Evolutionary conservation across 768 basidiomycete genomes (phyloP).

Genomic region (Cyclocybe aegerita): DNA sequence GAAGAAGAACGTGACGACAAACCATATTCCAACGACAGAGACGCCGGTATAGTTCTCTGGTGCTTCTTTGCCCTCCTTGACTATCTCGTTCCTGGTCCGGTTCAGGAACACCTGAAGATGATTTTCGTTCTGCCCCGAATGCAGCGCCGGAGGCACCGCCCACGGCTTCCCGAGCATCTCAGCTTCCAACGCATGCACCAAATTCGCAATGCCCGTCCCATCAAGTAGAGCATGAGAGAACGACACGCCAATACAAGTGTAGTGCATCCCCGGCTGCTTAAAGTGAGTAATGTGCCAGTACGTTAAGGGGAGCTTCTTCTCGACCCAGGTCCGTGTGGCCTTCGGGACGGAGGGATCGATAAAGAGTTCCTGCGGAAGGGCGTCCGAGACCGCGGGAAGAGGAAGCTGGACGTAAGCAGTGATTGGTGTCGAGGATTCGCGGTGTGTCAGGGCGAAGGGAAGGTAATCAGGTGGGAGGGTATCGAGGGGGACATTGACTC

Average conservation of each 20-base stretch:
- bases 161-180: conserved; percentile 36
- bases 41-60: conserved; percentile 17
- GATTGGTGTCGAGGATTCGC: conserved; percentile 28
- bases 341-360: conserved; percentile 33
- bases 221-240: conserved; percentile 40
- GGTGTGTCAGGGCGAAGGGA: conserved; percentile 32
- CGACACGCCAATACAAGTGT: conserved; percentile 39
- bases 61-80: conserved; percentile 2
- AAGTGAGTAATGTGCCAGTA: conserved; percentile 43
- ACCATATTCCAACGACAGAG: conserved; percentile 24
- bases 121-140: conserved; percentile 29
- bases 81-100: conserved; percentile 1
- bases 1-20: conserved; percentile 24
- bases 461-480: conserved; percentile 27
- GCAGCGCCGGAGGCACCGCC: conserved; percentile 30
- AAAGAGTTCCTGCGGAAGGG: conserved; percentile 35
- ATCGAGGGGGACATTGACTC: conserved; percentile 31
- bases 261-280: conserved; percentile 17
- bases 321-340: conserved; percentile 29
- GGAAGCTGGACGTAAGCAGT: conserved; percentile 32
- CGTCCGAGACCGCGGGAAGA: conserved; percentile 25
- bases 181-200: conserved; percentile 35
- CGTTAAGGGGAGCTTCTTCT: conserved; percentile 31
- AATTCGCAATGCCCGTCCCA: conserved; percentile 32
- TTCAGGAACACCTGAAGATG: conserved; percentile 27